Percentiles rank a stretch among this genome's conserved stretches.
These are phyloP conservation scores for Coemansia sp. DNA, from an alignment of 192 early-diverging fungal genomes.

Conservation along the genomic window DNA sequence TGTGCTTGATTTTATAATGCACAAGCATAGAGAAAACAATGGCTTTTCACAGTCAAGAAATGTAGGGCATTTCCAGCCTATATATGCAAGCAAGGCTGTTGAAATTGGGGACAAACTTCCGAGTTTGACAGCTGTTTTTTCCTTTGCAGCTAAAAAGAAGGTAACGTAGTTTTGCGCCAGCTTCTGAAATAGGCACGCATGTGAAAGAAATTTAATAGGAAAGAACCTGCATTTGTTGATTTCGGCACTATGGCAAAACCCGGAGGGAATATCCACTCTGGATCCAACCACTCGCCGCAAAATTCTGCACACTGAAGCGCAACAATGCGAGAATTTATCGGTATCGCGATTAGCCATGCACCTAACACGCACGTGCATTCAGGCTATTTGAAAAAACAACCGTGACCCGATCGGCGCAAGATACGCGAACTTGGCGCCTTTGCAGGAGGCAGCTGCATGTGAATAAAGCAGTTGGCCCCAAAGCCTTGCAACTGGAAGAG, in stretches of 20 bases:
- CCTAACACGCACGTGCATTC: background rate
- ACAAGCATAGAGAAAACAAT: too few species aligned
- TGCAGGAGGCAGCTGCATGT: background rate
- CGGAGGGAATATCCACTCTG: background rate
- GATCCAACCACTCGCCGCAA: background rate
- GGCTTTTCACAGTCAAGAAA: too few species aligned
- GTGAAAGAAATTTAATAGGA: slow-evolving; percentile 1
- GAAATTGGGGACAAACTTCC: background rate
- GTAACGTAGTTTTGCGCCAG: background rate
- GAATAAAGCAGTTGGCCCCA: background rate
- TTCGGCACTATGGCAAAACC: background rate
- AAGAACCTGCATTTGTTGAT: background rate
- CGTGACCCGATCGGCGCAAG: background rate
- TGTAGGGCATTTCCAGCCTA: too few species aligned
- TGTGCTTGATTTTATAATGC: background rate
- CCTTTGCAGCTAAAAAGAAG: background rate
- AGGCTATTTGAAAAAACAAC: background rate
- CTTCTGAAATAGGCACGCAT: background rate
- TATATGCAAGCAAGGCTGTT: too few species aligned
- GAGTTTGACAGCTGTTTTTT: slow-evolving; percentile 2
- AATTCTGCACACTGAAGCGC: background rate
- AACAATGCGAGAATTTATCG: background rate
- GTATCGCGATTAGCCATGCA: background rate
- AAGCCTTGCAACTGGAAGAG: background rate
- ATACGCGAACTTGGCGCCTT: background rate